A percentile compares a stretch with the other conserved stretches of the same genome.
Evolutionary conservation across 345 rosid species (phyloP).

Genomic region (Syzygium aqueum): DNA sequence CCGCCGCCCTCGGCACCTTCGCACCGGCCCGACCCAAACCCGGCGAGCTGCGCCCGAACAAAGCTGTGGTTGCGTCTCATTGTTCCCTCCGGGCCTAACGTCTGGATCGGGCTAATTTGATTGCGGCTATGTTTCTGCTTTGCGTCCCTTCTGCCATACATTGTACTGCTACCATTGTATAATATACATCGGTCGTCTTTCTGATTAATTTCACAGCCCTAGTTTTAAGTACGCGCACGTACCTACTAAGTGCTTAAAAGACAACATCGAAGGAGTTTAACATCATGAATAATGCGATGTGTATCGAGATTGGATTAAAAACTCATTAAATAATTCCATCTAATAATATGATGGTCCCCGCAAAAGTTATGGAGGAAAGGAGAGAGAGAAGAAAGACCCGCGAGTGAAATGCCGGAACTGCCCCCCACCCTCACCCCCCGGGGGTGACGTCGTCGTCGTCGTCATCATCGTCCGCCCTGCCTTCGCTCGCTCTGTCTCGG

Average conservation of each 20-base stretch:
- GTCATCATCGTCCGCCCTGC: neutral
- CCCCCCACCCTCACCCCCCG: neutral
- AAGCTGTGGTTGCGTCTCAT: neutral
- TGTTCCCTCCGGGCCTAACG: neutral
- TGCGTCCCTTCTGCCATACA: neutral
- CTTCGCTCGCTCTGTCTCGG: neutral
- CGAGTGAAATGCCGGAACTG: neutral
- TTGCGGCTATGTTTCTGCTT: neutral
- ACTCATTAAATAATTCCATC: neutral
- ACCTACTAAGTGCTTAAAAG: neutral
- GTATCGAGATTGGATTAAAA: neutral
- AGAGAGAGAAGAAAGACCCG: no score
- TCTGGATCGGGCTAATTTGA: neutral
- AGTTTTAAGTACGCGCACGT: neutral
- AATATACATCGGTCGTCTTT: neutral
- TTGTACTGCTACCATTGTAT: neutral
- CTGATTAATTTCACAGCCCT: neutral
- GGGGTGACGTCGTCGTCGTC: neutral
- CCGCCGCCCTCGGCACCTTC: constrained; percentile 2
- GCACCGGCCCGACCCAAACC: neutral
- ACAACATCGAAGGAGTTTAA: neutral
- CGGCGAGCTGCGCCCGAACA: neutral
- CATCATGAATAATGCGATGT: neutral
- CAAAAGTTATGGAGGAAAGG: no score
- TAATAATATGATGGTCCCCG: neutral